Base-by-base conservation (phyloP, 73 alveolate genomes). In the Tetrahymena thermophila region DNA sequence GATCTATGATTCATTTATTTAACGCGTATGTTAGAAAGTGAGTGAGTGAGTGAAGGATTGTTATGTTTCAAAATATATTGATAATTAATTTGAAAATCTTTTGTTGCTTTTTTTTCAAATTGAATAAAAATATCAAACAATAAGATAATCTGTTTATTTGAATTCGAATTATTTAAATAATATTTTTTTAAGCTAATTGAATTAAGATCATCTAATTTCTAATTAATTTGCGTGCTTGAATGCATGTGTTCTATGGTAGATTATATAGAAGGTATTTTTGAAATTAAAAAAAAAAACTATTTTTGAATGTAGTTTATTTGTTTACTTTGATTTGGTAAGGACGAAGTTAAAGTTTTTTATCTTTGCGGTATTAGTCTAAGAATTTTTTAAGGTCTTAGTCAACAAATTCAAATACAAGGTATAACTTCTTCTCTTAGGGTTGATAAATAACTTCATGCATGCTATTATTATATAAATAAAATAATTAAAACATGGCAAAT, bases 381-480 rank as follows among this genome's bases (percentile, higher is more conserved):
- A 94, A 97, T 93, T 97, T 97, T 42, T 96, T 95, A 93, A 98
- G 94, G 94, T 98, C 99, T 96, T 96, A 94, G 94, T 98, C 98
- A 35, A 97, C 97, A 94, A 96, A 98, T 96, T 98, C 99, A 95
- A 98, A 98, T 1, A 98, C 97, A 58, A 98, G 96, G 85, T 94
- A 97, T 85, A 97, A 97, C 38, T 97, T 97, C 85, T 97, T 97
- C 96, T 96, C 98, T 56, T 89, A 56, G 16, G 97, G 97, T 89
- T 95, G 83, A 71, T 95, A 95, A 44, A 95, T 95, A 71, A 95
- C 97, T 95, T 95, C 98, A 23, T 97, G 95, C 56, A 98, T 97
- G 44, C 97, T 94, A 71, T 71, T 9, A 21, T 71, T 71, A n/a
- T n/a, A 71, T 8, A 71, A 40, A 71, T 28, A 28, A 71, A 13